Conservation (phyloP, 1,139 yeast species). For the Starmera stellimalicola region DNA sequence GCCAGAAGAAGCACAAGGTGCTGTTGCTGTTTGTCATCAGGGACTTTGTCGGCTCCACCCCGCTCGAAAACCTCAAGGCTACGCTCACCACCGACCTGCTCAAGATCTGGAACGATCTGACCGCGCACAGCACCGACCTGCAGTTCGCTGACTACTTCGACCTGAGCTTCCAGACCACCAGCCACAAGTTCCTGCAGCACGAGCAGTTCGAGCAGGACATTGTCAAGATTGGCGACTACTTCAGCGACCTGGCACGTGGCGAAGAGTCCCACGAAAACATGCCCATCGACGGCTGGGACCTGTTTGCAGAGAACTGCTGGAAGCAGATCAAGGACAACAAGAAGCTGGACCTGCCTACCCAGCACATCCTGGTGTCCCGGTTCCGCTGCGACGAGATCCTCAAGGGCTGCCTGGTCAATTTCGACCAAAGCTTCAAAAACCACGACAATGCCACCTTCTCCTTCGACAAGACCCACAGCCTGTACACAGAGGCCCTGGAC, state of each 20-base stretch:
- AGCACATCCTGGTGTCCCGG: constrained; percentile 87
- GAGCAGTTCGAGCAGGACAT: constrained; percentile 63
- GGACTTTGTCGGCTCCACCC: constrained; percentile 86
- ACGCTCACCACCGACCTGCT: constrained; percentile 64
- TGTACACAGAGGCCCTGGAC: constrained; percentile 37
- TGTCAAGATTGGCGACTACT: constrained; percentile 49
- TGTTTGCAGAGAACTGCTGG: constrained; percentile 91
- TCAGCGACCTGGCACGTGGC: constrained; percentile 43
- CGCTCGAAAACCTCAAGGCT: constrained; percentile 57
- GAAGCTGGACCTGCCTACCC: constrained; percentile 93
- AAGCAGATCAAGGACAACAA: constrained; percentile 86
- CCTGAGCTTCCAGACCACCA: constrained; percentile 67
- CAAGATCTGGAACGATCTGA: constrained; percentile 69
- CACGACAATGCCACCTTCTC: constrained; percentile 8
- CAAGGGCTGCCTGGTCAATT: constrained; percentile 21
- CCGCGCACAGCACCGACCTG: constrained; percentile 58
- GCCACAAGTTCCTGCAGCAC: constrained; percentile 78
- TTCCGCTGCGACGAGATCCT: constrained; percentile 89
- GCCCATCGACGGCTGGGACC: constrained; percentile 94
- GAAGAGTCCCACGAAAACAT: constrained; percentile 68
- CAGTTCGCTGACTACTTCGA: constrained; percentile 74
- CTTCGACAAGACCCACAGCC: constrained; percentile 23
- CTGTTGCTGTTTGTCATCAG: constrained; percentile 80
- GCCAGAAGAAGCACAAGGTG: constrained; percentile 52
- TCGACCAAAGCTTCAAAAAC: constrained; percentile 14